A percentile compares a stretch with the other conserved stretches of the same genome.
Conservation (phyloP, 2,329 filamentous ascomycete species). For the Geoglossum cookeanum region DNA sequence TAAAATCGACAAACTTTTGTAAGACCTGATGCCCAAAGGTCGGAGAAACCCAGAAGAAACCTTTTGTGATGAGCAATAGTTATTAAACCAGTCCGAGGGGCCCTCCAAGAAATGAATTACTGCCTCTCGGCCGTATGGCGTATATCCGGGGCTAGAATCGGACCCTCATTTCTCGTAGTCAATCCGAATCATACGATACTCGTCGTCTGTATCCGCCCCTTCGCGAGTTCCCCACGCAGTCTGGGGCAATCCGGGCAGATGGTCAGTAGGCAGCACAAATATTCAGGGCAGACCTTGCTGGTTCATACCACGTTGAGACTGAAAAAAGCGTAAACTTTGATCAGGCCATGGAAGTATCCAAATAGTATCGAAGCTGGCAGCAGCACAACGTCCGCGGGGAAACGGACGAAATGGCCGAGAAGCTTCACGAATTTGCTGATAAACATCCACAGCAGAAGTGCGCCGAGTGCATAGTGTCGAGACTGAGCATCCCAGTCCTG, state of each 20-base stretch:
- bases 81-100: neutral
- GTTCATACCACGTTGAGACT: constrained; percentile 64
- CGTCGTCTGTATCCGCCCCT: constrained; percentile 72
- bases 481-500: constrained; percentile 30
- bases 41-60: neutral
- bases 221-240: constrained; percentile 91
- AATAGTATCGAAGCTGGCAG: constrained; percentile 76
- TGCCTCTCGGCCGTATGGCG: neutral
- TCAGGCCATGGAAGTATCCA: constrained; percentile 79
- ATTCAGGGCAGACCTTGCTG: constrained; percentile 4
- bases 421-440: constrained; percentile 88
- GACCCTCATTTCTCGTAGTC: constrained; percentile 1
- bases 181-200: constrained; percentile 38
- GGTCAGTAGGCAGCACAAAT: neutral
- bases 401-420: constrained; percentile 64
- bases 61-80: neutral
- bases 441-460: constrained; percentile 56
- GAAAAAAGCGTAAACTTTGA: constrained; percentile 75
- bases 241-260: constrained; percentile 27
- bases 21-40: neutral
- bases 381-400: constrained; percentile 62
- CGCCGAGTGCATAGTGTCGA: constrained; percentile 37
- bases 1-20: neutral
- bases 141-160: neutral
- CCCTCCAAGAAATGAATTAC: neutral